These are phyloP conservation scores for Anthracocystis setariae DNA, from an alignment of 1,284 basidiomycete genomes.

Conservation along the genomic window DNA sequence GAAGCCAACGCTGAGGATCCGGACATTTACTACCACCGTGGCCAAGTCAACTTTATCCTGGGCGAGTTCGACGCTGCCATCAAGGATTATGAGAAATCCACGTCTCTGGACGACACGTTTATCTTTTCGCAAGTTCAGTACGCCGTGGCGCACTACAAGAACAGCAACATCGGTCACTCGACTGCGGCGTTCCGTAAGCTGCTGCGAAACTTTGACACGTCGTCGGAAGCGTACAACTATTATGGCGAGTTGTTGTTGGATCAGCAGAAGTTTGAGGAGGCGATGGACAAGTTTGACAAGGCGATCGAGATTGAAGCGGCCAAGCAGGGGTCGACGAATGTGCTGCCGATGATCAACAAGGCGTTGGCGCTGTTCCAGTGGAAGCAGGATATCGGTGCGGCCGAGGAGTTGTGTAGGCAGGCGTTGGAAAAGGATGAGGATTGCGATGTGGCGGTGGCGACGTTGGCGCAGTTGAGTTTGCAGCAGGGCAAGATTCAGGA, in stretches of 20 bases:
- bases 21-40: slow-evolving; percentile 98
- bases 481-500: slow-evolving; percentile 90
- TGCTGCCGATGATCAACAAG: slow-evolving; percentile 89
- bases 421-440: slow-evolving; percentile 85
- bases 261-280: slow-evolving; percentile 87
- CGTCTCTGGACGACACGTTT: slow-evolving; percentile 81
- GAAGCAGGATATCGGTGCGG: slow-evolving; percentile 86
- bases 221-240: slow-evolving; percentile 68
- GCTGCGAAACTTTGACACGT: slow-evolving; percentile 56
- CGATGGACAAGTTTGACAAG: slow-evolving; percentile 92
- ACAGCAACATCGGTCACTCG: slow-evolving; percentile 78
- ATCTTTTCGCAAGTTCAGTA: slow-evolving; percentile 97
- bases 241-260: slow-evolving; percentile 96
- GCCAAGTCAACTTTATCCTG: slow-evolving; percentile 97
- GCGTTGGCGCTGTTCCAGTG: slow-evolving; percentile 94
- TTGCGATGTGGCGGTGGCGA: slow-evolving; percentile 95
- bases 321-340: slow-evolving; percentile 53
- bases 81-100: slow-evolving; percentile 89
- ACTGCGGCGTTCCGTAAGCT: slow-evolving; percentile 84
- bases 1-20: slow-evolving; percentile 84
- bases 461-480: slow-evolving; percentile 89
- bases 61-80: slow-evolving; percentile 87
- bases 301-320: slow-evolving; percentile 86
- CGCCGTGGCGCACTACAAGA: slow-evolving; percentile 96
- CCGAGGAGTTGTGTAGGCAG: slow-evolving; percentile 86